phyloP scores from a whole-genome alignment of 768 basidiomycete species.

The Lanmaoa rubissima region DNA sequence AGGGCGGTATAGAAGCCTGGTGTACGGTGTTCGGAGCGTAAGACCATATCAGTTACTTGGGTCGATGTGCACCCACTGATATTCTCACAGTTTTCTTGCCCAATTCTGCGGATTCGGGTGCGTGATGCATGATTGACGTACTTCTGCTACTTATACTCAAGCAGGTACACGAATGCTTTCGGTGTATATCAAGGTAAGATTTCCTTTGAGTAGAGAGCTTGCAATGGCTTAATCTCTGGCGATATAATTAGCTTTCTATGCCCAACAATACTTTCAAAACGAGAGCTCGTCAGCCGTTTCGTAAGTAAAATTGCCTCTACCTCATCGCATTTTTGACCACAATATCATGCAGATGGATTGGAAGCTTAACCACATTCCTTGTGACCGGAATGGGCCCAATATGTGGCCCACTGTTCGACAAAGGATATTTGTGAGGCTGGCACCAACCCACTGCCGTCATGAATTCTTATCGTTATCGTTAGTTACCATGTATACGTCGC shows the following conservation, averaged over 20 bases:
- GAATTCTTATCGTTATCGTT: neutral
- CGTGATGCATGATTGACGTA: neutral
- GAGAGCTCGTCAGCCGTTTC: constrained; percentile 26
- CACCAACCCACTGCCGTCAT: no score
- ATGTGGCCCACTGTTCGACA: constrained; percentile 26
- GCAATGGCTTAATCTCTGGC: neutral
- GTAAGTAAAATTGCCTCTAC: constrained; percentile 4
- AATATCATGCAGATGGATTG: constrained; percentile 27
- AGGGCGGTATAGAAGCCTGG: constrained; percentile 21
- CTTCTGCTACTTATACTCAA: neutral
- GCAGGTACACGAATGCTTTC: constrained; percentile 21
- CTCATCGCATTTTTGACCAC: neutral
- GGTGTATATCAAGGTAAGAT: constrained; percentile 29
- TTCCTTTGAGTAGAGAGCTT: neutral
- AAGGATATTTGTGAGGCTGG: constrained; percentile 28
- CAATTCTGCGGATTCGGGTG: constrained; percentile 30
- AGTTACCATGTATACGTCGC: constrained; percentile 9
- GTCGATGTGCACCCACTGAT: neutral
- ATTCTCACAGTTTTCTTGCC: constrained; percentile 21
- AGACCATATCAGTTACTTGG: neutral
- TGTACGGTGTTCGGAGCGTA: constrained; percentile 29
- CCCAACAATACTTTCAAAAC: constrained; percentile 17
- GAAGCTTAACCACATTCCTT: constrained; percentile 20
- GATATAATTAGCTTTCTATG: constrained; percentile 20
- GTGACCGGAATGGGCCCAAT: constrained; percentile 20